These are phyloP conservation scores for Wickerhamiella galacta DNA, from an alignment of 805 yeast genomes.

Conservation along the genomic window DNA sequence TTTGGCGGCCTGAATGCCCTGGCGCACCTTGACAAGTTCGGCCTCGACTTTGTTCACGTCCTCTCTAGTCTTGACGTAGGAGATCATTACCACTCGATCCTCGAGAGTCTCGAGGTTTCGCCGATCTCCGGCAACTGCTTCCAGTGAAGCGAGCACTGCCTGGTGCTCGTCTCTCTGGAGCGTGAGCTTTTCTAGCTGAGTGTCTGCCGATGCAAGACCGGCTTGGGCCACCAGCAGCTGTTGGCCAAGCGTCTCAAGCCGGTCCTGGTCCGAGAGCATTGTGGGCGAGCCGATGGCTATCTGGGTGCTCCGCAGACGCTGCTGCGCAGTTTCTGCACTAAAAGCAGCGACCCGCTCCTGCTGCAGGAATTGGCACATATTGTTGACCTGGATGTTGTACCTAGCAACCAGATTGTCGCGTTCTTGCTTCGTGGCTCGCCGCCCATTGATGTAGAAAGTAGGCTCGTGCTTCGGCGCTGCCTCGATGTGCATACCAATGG, in stretches of 20 bases:
- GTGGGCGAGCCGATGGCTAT: constrained; percentile 37
- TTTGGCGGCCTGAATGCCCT: too few relatives aligned
- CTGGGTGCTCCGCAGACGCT: constrained; percentile 59
- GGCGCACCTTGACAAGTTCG: too few relatives aligned
- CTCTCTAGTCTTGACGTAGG: constrained; percentile 1
- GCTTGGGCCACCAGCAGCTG: constrained; percentile 12
- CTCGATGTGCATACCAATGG: constrained; percentile 1
- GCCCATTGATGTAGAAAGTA: constrained; percentile 4
- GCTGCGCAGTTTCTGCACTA: constrained; percentile 64
- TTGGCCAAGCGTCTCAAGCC: constrained; percentile 36
- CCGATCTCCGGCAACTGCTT: constrained; percentile 1
- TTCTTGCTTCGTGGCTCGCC: constrained; percentile 19
- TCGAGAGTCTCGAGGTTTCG: constrained; percentile 2
- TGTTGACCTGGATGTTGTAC: constrained; percentile 70
- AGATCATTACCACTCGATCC: not conserved
- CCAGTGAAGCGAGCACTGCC: constrained; percentile 2
- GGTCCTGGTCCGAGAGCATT: constrained; percentile 38
- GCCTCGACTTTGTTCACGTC: constrained; percentile 27
- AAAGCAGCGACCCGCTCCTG: constrained; percentile 92
- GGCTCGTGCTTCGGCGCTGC: not conserved
- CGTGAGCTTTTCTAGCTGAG: not conserved
- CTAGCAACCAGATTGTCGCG: constrained; percentile 48
- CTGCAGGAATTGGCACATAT: constrained; percentile 84
- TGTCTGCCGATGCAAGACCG: constrained; percentile 9
- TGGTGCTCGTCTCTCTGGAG: constrained; percentile 6